Percentiles rank a stretch among this genome's conserved stretches.
phyloP scores from a whole-genome alignment of 2,329 filamentous ascomycete genomes.

The Mycosphaerella sp. region DNA sequence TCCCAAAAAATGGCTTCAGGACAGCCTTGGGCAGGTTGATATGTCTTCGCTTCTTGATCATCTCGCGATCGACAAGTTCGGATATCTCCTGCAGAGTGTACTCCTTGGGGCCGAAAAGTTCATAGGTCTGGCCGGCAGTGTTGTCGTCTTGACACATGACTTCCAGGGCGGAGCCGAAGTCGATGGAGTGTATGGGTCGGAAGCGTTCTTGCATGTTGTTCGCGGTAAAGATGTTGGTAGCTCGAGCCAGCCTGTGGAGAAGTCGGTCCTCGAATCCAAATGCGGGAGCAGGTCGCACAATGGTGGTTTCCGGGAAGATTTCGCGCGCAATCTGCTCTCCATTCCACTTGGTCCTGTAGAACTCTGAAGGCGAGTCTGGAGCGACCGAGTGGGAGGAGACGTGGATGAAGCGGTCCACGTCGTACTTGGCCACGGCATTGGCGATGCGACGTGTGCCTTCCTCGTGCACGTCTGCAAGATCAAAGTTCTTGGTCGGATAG shows the following conservation, averaged over 20 bases:
- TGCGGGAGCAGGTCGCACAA: constrained; percentile 87
- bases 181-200: constrained; percentile 86
- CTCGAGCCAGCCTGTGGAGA: constrained; percentile 74
- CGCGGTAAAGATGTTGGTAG: constrained; percentile 75
- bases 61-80: constrained; percentile 83
- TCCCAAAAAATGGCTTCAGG: constrained; percentile 65
- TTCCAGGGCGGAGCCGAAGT: constrained; percentile 84
- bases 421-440: constrained; percentile 94
- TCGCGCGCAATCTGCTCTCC: constrained; percentile 77
- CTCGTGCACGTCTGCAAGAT: constrained; percentile 84
- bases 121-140: constrained; percentile 84
- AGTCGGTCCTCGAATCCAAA: constrained; percentile 95
- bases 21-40: constrained; percentile 82
- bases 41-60: constrained; percentile 80
- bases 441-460: constrained; percentile 88
- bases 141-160: constrained; percentile 84
- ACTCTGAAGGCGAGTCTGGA: constrained; percentile 74
- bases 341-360: constrained; percentile 82
- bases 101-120: constrained; percentile 88
- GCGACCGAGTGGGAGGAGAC: constrained; percentile 91
- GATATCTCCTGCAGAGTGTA: constrained; percentile 87
- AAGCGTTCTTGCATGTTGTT: constrained; percentile 92
- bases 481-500: constrained; percentile 99
- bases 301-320: constrained; percentile 95
- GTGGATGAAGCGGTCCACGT: constrained; percentile 93